phyloP scores from a whole-genome alignment of 2,329 filamentous ascomycete genomes.

The Golovinomyces cichoracearum region DNA sequence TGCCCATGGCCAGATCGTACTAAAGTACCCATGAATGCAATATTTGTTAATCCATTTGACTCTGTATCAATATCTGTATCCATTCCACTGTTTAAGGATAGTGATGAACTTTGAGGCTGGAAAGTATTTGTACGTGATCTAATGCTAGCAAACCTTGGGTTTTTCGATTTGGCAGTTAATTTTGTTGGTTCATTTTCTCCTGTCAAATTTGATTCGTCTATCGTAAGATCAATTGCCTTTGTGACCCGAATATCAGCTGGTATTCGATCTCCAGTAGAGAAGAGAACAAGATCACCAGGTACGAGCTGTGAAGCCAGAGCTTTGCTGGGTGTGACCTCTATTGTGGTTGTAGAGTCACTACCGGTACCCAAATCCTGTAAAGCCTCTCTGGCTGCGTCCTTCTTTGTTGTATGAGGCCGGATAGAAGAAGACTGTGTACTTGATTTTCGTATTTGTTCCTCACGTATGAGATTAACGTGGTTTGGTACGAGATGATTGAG shows the following conservation, averaged over 20 bases:
- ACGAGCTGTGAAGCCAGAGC: conserved; percentile 73
- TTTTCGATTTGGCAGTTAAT: conserved; percentile 41
- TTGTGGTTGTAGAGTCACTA: conserved; percentile 31
- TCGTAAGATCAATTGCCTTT: conserved; percentile 64
- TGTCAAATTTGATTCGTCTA: conserved; percentile 90
- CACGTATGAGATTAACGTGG: conserved; percentile 75
- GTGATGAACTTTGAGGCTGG: conserved; percentile 26
- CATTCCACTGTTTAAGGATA: conserved; percentile 30
- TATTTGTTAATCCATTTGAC: conserved; percentile 56
- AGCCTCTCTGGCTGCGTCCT: conserved; percentile 8
- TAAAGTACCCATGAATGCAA: conserved; percentile 93
- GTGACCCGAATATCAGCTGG: conserved; percentile 91
- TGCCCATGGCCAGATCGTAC: conserved; percentile 88
- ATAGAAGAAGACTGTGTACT: conserved; percentile 13
- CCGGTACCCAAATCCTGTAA: conserved; percentile 12
- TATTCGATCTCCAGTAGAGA: conserved; percentile 87
- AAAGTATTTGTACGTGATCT: conserved; percentile 11
- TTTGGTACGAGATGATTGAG: conserved; percentile 84
- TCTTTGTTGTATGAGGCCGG: conserved; percentile 21
- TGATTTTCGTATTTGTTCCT: conserved; percentile 7
- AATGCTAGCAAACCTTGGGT: conserved; percentile 9
- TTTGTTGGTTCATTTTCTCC: conserved; percentile 85
- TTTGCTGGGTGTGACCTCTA: conserved; percentile 46
- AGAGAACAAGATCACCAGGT: conserved; percentile 74
- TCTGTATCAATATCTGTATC: conserved; percentile 38